phyloP scores from a whole-genome alignment of 2,329 filamentous ascomycete species.

The Botryotinia calthae region DNA sequence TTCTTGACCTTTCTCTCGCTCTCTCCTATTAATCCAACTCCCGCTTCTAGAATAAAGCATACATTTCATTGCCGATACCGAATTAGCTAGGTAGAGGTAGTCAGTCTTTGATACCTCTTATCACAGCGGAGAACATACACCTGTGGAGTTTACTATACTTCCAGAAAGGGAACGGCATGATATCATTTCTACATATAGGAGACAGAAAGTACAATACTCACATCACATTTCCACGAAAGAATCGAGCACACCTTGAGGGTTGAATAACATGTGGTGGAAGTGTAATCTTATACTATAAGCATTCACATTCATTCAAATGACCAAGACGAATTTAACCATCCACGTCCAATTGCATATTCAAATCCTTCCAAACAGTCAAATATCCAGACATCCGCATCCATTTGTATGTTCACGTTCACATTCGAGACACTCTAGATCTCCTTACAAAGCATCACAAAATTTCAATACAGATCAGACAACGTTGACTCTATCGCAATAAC shows the following conservation, averaged over 20 bases:
- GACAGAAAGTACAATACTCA: background rate
- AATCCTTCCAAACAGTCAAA: background rate
- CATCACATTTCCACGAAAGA: background rate
- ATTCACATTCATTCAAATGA: background rate
- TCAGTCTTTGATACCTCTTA: background rate
- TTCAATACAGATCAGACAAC: background rate
- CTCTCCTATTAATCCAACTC: background rate
- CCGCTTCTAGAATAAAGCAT: constrained; percentile 16
- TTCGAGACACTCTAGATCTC: background rate
- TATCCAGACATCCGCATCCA: background rate
- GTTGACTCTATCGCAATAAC: background rate
- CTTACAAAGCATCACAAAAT: background rate
- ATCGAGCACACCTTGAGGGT: background rate
- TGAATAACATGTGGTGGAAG: background rate
- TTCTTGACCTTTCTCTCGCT: constrained; percentile 4
- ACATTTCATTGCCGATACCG: background rate
- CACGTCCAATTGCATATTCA: background rate
- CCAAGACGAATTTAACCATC: background rate
- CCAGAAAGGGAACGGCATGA: background rate
- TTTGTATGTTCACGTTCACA: background rate
- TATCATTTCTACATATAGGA: background rate
- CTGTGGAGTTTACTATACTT: too few relatives aligned
- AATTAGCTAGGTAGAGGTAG: background rate
- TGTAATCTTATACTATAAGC: background rate
- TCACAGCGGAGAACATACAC: background rate